Evolutionary conservation across 805 yeast species (phyloP).

Genomic region (Lipomyces starkeyi): DNA sequence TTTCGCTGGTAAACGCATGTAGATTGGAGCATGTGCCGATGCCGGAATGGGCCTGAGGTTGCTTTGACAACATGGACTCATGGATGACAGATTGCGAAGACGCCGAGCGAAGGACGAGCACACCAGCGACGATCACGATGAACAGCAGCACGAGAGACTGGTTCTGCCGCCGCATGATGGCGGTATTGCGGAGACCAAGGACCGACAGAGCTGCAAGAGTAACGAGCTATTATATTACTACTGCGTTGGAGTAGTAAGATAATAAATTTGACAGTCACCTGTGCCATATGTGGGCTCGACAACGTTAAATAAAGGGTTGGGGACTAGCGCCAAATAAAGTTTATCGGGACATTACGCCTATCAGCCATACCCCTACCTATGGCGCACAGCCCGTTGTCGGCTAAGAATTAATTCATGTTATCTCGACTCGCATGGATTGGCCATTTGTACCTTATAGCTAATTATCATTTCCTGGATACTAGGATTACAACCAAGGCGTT

Average conservation of each 20-base stretch:
- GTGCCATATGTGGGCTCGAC: too few species aligned
- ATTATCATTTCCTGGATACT: too few species aligned
- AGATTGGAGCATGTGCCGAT: conserved; percentile 9
- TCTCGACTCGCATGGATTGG: too few species aligned
- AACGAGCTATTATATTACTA: background rate
- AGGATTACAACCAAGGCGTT: too few species aligned
- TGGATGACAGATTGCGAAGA: background rate
- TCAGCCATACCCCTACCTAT: too few species aligned
- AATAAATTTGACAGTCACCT: too few species aligned
- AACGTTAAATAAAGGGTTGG: too few species aligned
- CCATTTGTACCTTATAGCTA: too few species aligned
- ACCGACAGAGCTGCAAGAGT: background rate
- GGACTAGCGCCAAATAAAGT: too few species aligned
- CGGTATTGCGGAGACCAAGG: background rate
- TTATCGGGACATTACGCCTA: too few species aligned
- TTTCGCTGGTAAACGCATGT: background rate
- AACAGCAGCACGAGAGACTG: background rate
- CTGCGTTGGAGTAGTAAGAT: background rate
- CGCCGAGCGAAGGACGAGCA: background rate
- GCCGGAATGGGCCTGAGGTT: background rate
- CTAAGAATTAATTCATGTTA: too few species aligned
- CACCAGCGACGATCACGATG: background rate
- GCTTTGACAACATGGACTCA: background rate
- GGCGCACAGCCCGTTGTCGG: too few species aligned
- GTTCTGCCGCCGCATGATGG: background rate